Evolutionary conservation across 306 rosid genomes (phyloP), one percentile per base, ranked within the genome.

Genomic region (Luffa acutangula): DNA sequence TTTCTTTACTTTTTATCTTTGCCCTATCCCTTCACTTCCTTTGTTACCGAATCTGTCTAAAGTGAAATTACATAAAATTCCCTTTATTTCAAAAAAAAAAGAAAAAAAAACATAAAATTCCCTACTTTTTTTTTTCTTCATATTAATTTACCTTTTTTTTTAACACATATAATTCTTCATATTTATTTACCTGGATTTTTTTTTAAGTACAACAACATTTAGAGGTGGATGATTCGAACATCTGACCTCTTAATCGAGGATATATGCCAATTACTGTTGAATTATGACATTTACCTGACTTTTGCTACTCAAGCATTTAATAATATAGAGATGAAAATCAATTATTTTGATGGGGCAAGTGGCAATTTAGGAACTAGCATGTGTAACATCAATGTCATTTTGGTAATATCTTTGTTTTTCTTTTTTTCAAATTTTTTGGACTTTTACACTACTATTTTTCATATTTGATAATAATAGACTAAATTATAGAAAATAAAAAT

Each of bases 41-140:
- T 71, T 71, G 76, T 46, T 71, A 45, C 34, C 11, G 76, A 71
- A 71, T 71, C 54, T 45, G 2, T 9, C 53, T 45, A 45, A 71
- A 45, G 76, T 71, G n/a, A 71, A 45, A 70, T 70, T 43, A 70
- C n/a, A 70, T 70, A 70, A 70, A 70, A 20, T 43, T 70, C 76
- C 54, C 54, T n/a, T 25, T 25, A 25, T 25, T 25, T 25, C 31
- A 25, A 25, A 0, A 25, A 25, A 25, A 25, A 25, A 25, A 25
- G 0, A 25, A 25, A 25, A 0, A 25, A 25, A 25, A 20, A 70
- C 10, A 70, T 70, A 70, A 70, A 70, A 20, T 43, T 70, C 76
- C 54, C 54, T n/a, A 9, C 76, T 70, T 43, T 69, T 20, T 36
- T 65, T 6, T 34, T 34, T 63, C 14, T 64, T 25, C 31, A 25